A percentile compares a stretch with the other conserved stretches of the same genome.
These are phyloP conservation scores for Colletotrichum brevisporum DNA, from an alignment of 2,329 filamentous ascomycete genomes.

Conservation along the genomic window DNA sequence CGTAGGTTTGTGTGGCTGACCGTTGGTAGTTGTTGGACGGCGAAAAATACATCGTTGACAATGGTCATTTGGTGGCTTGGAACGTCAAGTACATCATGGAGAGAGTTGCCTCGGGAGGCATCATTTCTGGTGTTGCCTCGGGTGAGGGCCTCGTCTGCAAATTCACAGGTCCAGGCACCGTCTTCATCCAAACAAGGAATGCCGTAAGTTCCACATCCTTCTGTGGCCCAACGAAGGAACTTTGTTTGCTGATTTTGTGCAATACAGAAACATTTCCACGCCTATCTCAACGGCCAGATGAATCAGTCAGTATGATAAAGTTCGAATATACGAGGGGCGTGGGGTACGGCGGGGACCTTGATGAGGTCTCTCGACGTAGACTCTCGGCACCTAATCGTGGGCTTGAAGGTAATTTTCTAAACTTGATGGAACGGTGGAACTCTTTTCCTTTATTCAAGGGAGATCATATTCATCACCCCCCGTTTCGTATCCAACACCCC, in stretches of 20 bases:
- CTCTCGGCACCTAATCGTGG: too few species aligned
- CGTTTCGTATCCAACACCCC: too few species aligned
- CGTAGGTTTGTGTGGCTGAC: neutral
- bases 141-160: conserved; percentile 94
- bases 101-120: conserved; percentile 88
- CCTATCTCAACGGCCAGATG: conserved; percentile 65
- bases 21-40: conserved; percentile 67
- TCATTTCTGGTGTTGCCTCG: conserved; percentile 88
- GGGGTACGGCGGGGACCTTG: too few species aligned
- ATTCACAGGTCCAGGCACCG: conserved; percentile 90
- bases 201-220: conserved; percentile 63
- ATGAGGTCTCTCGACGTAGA: too few species aligned
- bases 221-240: neutral
- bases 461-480: too few species aligned
- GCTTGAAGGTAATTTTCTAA: too few species aligned
- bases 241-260: neutral
- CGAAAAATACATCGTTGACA: conserved; percentile 93
- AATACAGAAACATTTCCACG: conserved; percentile 64
- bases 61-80: conserved; percentile 95
- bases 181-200: conserved; percentile 95
- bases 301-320: conserved; percentile 47
- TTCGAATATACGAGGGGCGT: too few species aligned
- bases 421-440: too few species aligned
- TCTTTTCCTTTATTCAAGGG: too few species aligned
- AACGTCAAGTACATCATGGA: conserved; percentile 95